phyloP scores from a whole-genome alignment of 257 asterid species.

The Solanum corneliomulleri region DNA sequence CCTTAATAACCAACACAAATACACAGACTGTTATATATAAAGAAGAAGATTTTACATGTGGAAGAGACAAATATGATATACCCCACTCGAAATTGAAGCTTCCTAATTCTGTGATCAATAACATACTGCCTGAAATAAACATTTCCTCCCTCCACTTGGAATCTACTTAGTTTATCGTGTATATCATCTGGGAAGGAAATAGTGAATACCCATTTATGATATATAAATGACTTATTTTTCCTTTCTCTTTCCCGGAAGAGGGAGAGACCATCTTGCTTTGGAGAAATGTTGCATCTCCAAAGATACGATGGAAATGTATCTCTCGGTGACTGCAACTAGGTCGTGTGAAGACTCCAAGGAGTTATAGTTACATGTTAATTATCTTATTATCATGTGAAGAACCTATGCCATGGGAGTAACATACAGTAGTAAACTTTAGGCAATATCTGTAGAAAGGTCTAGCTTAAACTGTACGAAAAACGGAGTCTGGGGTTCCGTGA shows the following conservation, averaged over 20 bases:
- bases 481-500: neutral
- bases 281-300: neutral
- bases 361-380: neutral
- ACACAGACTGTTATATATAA: neutral
- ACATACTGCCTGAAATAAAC: neutral
- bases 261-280: neutral
- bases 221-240: neutral
- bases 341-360: neutral
- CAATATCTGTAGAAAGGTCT: neutral
- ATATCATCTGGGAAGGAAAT: neutral
- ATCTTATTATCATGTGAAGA: neutral
- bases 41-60: neutral
- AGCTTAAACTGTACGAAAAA: neutral
- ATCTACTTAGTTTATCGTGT: neutral
- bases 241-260: neutral
- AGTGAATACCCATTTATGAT: neutral
- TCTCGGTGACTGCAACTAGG: neutral
- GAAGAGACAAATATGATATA: neutral
- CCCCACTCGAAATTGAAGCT: neutral
- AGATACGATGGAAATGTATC: neutral
- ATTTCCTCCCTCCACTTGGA: neutral
- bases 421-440: neutral
- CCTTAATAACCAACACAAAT: neutral
- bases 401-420: neutral
- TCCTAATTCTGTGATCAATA: neutral